Evolutionary conservation across 208 protist genomes (phyloP).

Genomic region (Leishmania arabica): DNA sequence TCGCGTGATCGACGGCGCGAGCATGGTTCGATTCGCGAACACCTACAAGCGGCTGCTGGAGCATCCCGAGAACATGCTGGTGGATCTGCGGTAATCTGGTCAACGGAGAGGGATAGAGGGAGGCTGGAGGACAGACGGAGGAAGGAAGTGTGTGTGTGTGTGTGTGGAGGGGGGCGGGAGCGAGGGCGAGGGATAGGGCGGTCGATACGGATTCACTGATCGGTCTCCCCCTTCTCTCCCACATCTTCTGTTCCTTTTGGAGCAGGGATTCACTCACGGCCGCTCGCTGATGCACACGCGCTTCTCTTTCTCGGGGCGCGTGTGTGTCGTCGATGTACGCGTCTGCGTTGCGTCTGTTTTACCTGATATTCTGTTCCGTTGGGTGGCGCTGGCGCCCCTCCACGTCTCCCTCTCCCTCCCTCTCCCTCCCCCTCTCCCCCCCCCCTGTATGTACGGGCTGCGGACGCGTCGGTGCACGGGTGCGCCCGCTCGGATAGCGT

Average conservation of each 20-base stretch:
- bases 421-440: neutral
- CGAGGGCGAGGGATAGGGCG: no score
- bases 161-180: no score
- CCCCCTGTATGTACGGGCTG: neutral
- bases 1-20: constrained; percentile 97
- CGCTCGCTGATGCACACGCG: neutral
- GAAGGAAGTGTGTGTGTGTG: neutral
- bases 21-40: constrained; percentile 95
- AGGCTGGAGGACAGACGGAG: neutral
- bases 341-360: neutral
- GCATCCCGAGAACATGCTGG: constrained; percentile 84
- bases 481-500: neutral
- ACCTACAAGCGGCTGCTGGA: constrained; percentile 89
- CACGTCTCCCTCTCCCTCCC: neutral
- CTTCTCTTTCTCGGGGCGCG: neutral
- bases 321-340: neutral
- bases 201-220: neutral
- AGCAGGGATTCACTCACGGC: neutral
- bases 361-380: neutral
- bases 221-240: neutral
- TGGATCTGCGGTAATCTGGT: constrained; percentile 52
- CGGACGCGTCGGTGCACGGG: neutral
- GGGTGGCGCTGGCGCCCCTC: neutral
- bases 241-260: neutral
- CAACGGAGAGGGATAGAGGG: neutral